Evolutionary conservation across 176 grass and related monocot genomes (phyloP).

Genomic region (Bolboschoenus planiculmis): DNA sequence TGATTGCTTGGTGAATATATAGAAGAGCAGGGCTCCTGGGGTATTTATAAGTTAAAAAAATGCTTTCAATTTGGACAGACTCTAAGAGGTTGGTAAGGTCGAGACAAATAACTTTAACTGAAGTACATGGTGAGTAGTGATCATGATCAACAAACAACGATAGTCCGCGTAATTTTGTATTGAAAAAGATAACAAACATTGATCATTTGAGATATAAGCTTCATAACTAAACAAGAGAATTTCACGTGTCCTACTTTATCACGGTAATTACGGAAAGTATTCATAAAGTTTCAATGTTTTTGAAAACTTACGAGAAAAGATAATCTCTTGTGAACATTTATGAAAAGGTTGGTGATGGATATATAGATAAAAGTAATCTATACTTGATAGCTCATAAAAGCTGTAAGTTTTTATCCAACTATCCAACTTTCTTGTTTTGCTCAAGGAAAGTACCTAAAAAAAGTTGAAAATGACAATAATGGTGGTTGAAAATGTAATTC

Average conservation of each 20-base stretch:
- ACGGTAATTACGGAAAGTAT: not conserved
- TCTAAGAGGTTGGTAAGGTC: not conserved
- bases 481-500: no score
- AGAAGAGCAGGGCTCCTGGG: not conserved
- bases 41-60: constrained; percentile 26
- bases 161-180: not conserved
- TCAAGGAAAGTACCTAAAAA: no score
- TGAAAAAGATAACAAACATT: not conserved
- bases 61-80: not conserved
- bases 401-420: not conserved
- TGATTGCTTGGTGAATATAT: not conserved
- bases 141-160: not conserved
- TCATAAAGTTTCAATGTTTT: not conserved
- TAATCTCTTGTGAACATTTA: not conserved
- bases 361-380: not conserved
- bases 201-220: not conserved
- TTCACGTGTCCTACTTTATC: not conserved
- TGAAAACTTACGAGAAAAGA: not conserved
- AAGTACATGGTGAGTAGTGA: not conserved
- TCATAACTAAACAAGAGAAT: not conserved
- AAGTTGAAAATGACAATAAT: no score
- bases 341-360: not conserved
- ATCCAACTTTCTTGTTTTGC: not conserved
- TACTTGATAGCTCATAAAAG: not conserved
- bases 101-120: constrained; percentile 4